Conservation (phyloP, 176 grass and related monocot genomes). For the Raddia guianensis region DNA sequence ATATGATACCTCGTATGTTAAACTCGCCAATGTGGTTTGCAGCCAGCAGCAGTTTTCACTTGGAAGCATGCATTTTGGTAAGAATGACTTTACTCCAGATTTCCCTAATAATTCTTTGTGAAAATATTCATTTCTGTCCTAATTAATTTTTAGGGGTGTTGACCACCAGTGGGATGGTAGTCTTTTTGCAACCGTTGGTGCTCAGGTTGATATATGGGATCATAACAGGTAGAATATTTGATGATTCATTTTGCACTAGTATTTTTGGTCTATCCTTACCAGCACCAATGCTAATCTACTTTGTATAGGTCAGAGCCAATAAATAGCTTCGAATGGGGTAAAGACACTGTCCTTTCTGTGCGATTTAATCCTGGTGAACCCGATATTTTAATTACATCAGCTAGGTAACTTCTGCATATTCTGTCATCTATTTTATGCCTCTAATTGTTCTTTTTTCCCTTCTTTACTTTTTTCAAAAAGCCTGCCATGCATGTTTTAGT, state of each 20-base stretch:
- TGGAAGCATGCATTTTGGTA: constrained; percentile 98
- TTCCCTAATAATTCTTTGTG: constrained; percentile 22
- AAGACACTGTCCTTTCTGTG: constrained; percentile 83
- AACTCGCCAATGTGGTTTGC: constrained; percentile 42
- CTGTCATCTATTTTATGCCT: constrained; percentile 8
- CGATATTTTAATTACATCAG: constrained; percentile 77
- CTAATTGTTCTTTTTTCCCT: background rate
- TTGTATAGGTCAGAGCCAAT: constrained; percentile 79
- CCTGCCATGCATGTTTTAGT: background rate
- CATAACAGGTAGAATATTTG: constrained; percentile 70
- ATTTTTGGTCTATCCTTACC: background rate
- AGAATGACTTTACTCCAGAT: constrained; percentile 24
- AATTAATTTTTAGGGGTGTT: constrained; percentile 65
- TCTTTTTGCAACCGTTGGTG: constrained; percentile 93
- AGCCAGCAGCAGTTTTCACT: constrained; percentile 79
- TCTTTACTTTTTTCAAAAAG: background rate
- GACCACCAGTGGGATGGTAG: constrained; percentile 93
- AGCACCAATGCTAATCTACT: constrained; percentile 23
- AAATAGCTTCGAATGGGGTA: constrained; percentile 91
- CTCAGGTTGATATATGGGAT: constrained; percentile 99
- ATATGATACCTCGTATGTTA: constrained; percentile 33
- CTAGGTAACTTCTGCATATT: constrained; percentile 54
- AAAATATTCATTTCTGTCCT: constrained; percentile 18
- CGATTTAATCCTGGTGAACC: constrained; percentile 92
- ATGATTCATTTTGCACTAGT: constrained; percentile 16